A percentile compares a stretch with the other conserved stretches of the same genome.
Conservation (phyloP, 2,329 filamentous ascomycete species). For the Neoscytalidium dimidiatum region DNA sequence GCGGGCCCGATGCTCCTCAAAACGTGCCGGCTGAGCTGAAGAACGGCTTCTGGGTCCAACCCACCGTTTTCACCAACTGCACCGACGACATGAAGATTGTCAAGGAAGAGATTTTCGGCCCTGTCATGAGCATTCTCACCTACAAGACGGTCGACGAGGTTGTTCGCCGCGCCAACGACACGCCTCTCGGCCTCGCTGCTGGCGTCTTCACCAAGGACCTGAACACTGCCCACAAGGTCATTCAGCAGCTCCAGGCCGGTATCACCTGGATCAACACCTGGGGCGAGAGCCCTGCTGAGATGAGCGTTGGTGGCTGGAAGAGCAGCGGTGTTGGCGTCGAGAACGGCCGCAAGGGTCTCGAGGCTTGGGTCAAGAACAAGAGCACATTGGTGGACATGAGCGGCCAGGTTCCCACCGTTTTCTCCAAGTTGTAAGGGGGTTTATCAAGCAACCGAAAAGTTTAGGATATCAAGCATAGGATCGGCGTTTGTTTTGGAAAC, state of each 20-base stretch:
- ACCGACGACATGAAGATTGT: conserved; percentile 79
- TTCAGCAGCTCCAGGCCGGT: conserved; percentile 73
- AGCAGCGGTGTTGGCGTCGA: conserved; percentile 84
- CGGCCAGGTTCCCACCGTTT: conserved; percentile 69
- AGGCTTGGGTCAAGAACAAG: conserved; percentile 83
- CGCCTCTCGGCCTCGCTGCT: conserved; percentile 76
- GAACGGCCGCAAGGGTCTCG: conserved; percentile 77
- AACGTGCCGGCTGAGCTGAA: conserved; percentile 48
- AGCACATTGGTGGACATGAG: conserved; percentile 85
- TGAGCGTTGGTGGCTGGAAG: conserved; percentile 90
- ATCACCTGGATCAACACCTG: conserved; percentile 94
- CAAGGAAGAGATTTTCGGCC: conserved; percentile 84
- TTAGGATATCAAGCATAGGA: conserved; percentile 1
- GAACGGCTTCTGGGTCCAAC: conserved; percentile 79
- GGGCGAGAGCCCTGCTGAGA: conserved; percentile 90
- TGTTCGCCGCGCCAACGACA: conserved; percentile 72
- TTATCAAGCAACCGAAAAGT: neutral
- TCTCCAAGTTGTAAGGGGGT: conserved; percentile 62
- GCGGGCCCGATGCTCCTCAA: conserved; percentile 63
- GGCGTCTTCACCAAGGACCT: conserved; percentile 81
- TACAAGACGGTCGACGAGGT: conserved; percentile 73
- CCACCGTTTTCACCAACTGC: conserved; percentile 85
- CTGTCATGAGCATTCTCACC: conserved; percentile 78
- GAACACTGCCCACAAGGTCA: conserved; percentile 70
- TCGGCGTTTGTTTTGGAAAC: conserved; percentile 6